Conservation (phyloP, 2,329 filamentous ascomycete species). For the Sclerotiophoma versabilis region DNA sequence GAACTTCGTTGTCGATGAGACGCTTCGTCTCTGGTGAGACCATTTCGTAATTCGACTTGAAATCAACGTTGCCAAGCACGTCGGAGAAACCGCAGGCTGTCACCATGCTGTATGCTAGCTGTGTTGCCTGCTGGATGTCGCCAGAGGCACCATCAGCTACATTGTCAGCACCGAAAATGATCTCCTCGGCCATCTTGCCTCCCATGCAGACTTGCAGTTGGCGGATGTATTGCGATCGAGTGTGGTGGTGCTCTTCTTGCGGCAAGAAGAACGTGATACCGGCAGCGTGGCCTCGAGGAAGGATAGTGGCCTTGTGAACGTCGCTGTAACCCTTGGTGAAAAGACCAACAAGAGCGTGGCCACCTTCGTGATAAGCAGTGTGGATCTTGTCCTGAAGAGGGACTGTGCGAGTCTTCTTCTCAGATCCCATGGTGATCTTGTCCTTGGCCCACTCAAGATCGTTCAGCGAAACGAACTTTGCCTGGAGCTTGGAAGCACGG, state of each 20-base stretch:
- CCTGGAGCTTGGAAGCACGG: constrained; percentile 87
- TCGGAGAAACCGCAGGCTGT: constrained; percentile 89
- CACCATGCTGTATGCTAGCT: constrained; percentile 85
- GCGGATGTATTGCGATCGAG: constrained; percentile 83
- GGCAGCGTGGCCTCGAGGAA: constrained; percentile 84
- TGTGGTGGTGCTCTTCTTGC: constrained; percentile 83
- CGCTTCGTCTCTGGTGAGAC: constrained; percentile 87
- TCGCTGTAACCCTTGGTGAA: constrained; percentile 78
- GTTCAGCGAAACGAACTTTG: constrained; percentile 73
- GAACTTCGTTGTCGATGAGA: constrained; percentile 87
- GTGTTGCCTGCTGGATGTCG: constrained; percentile 83
- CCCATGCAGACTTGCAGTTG: constrained; percentile 82
- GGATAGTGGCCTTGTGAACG: constrained; percentile 96
- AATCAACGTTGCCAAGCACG: constrained; percentile 87
- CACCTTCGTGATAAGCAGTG: constrained; percentile 96
- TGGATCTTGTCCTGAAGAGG: constrained; percentile 92
- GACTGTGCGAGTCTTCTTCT: constrained; percentile 88
- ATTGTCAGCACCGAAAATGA: constrained; percentile 88
- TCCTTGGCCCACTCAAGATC: constrained; percentile 99
- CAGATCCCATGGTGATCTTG: constrained; percentile 96
- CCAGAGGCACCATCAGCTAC: constrained; percentile 87
- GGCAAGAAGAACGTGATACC: constrained; percentile 89
- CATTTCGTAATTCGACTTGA: constrained; percentile 78
- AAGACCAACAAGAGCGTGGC: constrained; percentile 88
- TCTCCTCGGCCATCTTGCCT: constrained; percentile 88